Base-by-base conservation (phyloP, 2,329 filamentous ascomycete genomes). In the Cercospora berteroae region DNA sequence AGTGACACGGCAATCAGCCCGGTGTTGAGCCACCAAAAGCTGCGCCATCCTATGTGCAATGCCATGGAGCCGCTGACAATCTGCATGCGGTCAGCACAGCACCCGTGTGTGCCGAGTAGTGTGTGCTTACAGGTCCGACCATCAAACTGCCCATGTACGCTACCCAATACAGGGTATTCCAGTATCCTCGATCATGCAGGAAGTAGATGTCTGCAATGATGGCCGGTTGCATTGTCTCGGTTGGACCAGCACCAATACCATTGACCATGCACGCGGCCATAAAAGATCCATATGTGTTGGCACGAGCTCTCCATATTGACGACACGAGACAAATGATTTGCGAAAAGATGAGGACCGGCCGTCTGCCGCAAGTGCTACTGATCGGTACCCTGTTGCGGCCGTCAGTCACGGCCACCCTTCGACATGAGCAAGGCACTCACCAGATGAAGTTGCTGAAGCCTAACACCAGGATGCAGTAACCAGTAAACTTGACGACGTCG, bases 21-120 rank as follows among this genome's bases (percentile, higher is more conserved):
- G 2, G 86, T 84, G 69, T 89, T 89, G 69, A 90, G 80, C 87
- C 87, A 90, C 85, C 87, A 90, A 75, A 90, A 90, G 72, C 80
- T 87, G 27, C 86, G 80, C 85, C 86, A 89, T 58, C 87, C 87
- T 4, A 84, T 75, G 39, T 85, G 82, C 52, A 85, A 79, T 1
- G 86, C 83, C 87, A 90, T 90, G 0, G 85, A 78, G 1, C 88
- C 88, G 0, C 86, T 80, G 58, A 88, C 81, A 66, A 88, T 88
- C 67, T 69, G 58, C 23, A 42, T 18, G 5, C 2, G 85, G 85
- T 3, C 29, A 69, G 63, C 20, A 33, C 20, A 27, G 16, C 20
- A 9, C 1, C 9, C 6, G 10, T 20, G 29, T 50, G 12, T 20
- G 31, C 29, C 2, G 8, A 7, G 20, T 0, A 1, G 8, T 5